phyloP scores from a whole-genome alignment of 177 flowering plant species.

The Telopea speciosissima region DNA sequence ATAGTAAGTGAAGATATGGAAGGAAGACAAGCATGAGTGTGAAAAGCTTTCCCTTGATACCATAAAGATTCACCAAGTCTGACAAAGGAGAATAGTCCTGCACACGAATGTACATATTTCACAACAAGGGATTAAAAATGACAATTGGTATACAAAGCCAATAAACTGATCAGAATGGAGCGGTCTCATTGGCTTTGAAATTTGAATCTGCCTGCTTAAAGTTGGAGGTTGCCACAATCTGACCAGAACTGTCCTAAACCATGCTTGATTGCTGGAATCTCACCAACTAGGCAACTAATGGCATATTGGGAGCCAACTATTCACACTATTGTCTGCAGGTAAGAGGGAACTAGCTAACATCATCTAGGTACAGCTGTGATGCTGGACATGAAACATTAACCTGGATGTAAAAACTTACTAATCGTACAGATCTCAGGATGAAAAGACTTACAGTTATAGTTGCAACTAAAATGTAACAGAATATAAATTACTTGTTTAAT shows the following conservation, averaged over 20 bases:
- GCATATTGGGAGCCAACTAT: neutral
- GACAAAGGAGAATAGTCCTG: no score
- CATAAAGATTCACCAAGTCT: no score
- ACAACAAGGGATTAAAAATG: neutral
- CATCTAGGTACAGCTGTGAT: neutral
- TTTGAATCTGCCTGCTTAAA: neutral
- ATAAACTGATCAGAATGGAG: neutral
- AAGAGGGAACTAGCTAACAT: neutral
- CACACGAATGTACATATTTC: no score
- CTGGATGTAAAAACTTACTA: neutral
- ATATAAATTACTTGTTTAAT: no score
- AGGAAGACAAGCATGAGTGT: no score
- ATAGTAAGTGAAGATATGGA: neutral
- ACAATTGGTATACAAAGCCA: neutral
- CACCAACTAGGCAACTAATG: neutral
- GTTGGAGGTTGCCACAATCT: neutral
- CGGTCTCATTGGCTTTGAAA: neutral
- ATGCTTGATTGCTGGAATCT: neutral
- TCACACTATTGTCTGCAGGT: neutral
- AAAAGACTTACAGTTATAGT: neutral
- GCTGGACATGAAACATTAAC: neutral
- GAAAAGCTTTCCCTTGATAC: no score
- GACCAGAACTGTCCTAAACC: neutral
- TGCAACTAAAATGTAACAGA: neutral
- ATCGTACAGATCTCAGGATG: neutral